Evolutionary conservation across 2,329 filamentous ascomycete species (phyloP), one percentile per base, ranked within the genome.

Genomic region (Cladophialophora yegresii): DNA sequence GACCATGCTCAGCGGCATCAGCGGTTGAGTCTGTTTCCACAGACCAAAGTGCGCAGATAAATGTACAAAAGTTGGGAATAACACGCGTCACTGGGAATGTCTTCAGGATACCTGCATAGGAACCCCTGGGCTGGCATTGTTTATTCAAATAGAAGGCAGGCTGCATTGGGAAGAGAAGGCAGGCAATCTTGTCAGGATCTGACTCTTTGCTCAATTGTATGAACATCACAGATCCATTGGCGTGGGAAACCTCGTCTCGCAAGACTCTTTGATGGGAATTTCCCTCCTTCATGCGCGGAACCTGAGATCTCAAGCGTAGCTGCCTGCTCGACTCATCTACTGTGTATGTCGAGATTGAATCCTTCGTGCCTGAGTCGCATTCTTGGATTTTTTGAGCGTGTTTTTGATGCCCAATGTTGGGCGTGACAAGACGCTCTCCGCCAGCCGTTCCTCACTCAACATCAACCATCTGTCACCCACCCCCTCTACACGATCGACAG

Each of bases 401-500:
- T 16, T 16, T n/a, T 20, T 16, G 36, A 43, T 7, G 47, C 26
- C 47, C 20, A 26, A 51, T n/a, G n/a, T n/a, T n/a, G n/a, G n/a
- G n/a, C 20, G 47, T 10, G 26, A 26, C 20, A n/a, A 26, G 13
- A 43, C 36, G 36, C 36, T 43, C 36, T 43, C 36, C 5, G 36
- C n/a, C 36, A 43, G 36, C n/a, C 36, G n/a, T 16, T 43, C 13
- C 16, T n/a, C 36, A n/a, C 36, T 43, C 58, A 54, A 26, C 50
- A 43, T 32, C 33, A 47, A 33, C 30, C 49, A 36, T 58, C 10
- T 53, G 20, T n/a, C 62, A 56, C 9, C 26, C 23, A 32, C 49
- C 61, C 28, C 45, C 53, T 62, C 66, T 96, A 98, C 80, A 98
- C 95, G 77, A 99, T 95, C 75, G 90, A 89, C 75, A 99, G 89